A percentile compares a stretch with the other conserved stretches of the same genome.
phyloP scores from a whole-genome alignment of 495 filamentous ascomycete species.

The Penicillium steckii region DNA sequence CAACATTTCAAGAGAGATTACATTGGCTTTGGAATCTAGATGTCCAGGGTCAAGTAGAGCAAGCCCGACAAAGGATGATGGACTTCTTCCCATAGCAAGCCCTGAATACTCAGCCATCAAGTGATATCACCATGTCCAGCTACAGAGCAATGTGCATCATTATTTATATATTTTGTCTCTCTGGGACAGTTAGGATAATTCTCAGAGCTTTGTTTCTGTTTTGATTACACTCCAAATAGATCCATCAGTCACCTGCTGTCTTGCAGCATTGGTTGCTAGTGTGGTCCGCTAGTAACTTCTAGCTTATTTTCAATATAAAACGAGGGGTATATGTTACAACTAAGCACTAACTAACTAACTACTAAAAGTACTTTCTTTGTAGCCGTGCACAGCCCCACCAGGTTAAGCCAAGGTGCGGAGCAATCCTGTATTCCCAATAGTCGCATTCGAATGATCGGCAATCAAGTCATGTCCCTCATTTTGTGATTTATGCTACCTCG shows the following conservation, averaged over 20 bases:
- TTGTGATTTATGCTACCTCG: background rate
- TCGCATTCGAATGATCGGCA: conserved; percentile 1
- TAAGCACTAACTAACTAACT: no score
- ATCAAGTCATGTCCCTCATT: background rate
- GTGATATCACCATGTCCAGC: no score
- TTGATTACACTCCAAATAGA: no score
- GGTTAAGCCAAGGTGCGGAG: conserved; percentile 2
- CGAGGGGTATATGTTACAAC: background rate
- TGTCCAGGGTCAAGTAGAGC: conserved; percentile 29
- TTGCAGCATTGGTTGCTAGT: no score
- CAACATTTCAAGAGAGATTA: conserved; percentile 39
- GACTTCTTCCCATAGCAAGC: background rate
- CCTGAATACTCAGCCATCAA: no score
- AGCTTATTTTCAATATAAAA: background rate
- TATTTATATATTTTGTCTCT: no score
- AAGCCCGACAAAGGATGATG: conserved; percentile 20
- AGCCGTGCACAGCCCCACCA: background rate
- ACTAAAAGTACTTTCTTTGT: no score
- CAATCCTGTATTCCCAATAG: background rate
- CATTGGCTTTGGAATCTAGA: conserved; percentile 53
- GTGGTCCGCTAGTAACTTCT: no score
- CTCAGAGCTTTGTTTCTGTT: no score
- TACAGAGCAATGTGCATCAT: no score
- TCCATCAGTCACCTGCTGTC: no score
- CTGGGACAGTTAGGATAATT: no score